Evolutionary conservation across 768 basidiomycete genomes (phyloP).

Genomic region (Lactarius deliciosus): DNA sequence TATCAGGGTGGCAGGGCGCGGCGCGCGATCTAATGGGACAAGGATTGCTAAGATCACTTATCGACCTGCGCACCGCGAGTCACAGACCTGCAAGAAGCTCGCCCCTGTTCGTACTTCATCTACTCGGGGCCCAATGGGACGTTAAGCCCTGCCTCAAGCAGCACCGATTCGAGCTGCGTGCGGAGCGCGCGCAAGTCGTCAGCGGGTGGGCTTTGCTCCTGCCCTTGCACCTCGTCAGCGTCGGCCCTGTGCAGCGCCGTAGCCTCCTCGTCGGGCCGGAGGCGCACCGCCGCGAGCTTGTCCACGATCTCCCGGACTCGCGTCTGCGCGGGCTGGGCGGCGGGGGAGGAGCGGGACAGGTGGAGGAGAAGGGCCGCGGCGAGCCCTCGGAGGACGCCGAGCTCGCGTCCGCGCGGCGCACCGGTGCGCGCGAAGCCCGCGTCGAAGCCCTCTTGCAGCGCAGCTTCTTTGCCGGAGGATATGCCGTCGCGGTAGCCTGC

Average conservation of each 20-base stretch:
- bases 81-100: neutral
- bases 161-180: constrained; percentile 8
- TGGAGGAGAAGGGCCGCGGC: constrained; percentile 39
- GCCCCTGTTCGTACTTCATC: neutral
- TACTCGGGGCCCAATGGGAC: constrained; percentile 6
- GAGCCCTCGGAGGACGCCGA: constrained; percentile 76
- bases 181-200: constrained; percentile 20
- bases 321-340: neutral
- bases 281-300: constrained; percentile 57
- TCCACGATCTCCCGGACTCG: constrained; percentile 48
- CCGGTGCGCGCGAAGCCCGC: constrained; percentile 73
- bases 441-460: constrained; percentile 90
- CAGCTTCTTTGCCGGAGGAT: constrained; percentile 83
- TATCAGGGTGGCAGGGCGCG: neutral
- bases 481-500: constrained; percentile 97
- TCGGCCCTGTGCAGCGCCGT: constrained; percentile 29
- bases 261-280: constrained; percentile 67
- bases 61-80: neutral
- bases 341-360: constrained; percentile 23
- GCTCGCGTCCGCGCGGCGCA: constrained; percentile 68
- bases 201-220: neutral
- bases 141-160: constrained; percentile 12
- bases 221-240: neutral
- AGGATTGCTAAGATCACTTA: neutral
- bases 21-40: neutral